Percentiles rank a stretch among this genome's conserved stretches.
Conservation (phyloP, 108 stramenopile species). For the Pseudonitzschia multiseries region DNA sequence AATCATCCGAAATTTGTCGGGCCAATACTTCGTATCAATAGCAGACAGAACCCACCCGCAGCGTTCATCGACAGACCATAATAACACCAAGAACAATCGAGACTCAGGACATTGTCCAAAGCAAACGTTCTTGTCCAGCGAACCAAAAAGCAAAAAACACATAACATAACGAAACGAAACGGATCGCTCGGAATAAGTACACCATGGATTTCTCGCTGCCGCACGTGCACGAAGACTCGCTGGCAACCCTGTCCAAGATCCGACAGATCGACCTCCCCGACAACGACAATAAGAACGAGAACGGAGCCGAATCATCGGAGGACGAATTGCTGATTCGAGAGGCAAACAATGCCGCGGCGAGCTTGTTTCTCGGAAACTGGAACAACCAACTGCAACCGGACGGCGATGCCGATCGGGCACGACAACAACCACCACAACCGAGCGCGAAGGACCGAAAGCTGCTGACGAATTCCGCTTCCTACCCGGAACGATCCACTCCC, state of each 20-base stretch:
- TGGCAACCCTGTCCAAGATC: conserved; percentile 49
- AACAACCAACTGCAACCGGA: not conserved
- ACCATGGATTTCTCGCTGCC: conserved; percentile 60
- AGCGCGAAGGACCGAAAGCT: not conserved
- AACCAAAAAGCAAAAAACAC: too few relatives aligned
- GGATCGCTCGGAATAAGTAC: not conserved
- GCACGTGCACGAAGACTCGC: conserved; percentile 37
- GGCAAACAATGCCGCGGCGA: conserved; percentile 73
- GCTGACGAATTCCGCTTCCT: conserved; percentile 49
- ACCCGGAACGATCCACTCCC: conserved; percentile 59
- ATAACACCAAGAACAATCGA: too few relatives aligned
- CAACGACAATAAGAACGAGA: not conserved
- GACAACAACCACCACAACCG: not conserved
- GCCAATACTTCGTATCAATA: too few relatives aligned
- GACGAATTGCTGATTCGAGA: conserved; percentile 46
- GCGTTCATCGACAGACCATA: too few relatives aligned
- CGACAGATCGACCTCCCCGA: conserved; percentile 27
- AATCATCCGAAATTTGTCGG: too few relatives aligned
- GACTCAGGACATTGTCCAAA: too few relatives aligned
- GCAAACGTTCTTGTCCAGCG: too few relatives aligned
- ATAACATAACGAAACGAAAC: not conserved
- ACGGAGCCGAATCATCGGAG: conserved; percentile 18
- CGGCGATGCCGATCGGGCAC: not conserved
- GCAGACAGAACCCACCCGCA: too few relatives aligned
- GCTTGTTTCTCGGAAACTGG: conserved; percentile 56